A percentile compares a stretch with the other conserved stretches of the same genome.
These are phyloP conservation scores for Tricholoma flavovirens DNA, from an alignment of 768 basidiomycete genomes.

Conservation along the genomic window DNA sequence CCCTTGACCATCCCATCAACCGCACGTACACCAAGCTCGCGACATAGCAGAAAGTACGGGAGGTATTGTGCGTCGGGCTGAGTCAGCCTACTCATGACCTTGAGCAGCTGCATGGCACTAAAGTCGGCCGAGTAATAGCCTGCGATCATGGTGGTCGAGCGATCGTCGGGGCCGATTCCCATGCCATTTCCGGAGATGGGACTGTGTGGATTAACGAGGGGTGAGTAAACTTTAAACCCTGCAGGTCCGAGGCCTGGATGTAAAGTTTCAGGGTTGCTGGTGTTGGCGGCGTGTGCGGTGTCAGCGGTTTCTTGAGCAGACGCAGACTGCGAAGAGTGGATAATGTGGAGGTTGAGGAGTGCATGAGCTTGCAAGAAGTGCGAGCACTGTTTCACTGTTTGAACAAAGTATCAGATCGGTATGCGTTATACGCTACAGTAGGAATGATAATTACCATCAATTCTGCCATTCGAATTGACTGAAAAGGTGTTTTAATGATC, in stretches of 20 bases:
- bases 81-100: constrained; percentile 75
- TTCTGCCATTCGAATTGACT: constrained; percentile 72
- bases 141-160: constrained; percentile 28
- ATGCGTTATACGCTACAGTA: background rate
- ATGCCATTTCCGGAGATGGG: constrained; percentile 16
- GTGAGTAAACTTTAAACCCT: constrained; percentile 57
- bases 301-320: constrained; percentile 25
- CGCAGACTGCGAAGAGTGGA: constrained; percentile 68
- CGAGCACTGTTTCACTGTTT: constrained; percentile 69
- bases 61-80: constrained; percentile 58
- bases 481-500: background rate
- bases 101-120: constrained; percentile 71
- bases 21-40: constrained; percentile 77
- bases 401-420: constrained; percentile 2
- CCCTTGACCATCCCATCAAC: constrained; percentile 85
- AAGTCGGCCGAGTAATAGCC: constrained; percentile 62
- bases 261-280: constrained; percentile 41
- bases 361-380: constrained; percentile 85
- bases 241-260: constrained; percentile 57
- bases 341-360: constrained; percentile 79
- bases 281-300: constrained; percentile 28
- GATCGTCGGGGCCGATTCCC: constrained; percentile 17
- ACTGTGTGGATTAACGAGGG: constrained; percentile 29
- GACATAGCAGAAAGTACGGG: constrained; percentile 76
- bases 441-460: constrained; percentile 49